These are phyloP conservation scores for Crepidotus variabilis DNA, from an alignment of 768 basidiomycete genomes.

Conservation along the genomic window DNA sequence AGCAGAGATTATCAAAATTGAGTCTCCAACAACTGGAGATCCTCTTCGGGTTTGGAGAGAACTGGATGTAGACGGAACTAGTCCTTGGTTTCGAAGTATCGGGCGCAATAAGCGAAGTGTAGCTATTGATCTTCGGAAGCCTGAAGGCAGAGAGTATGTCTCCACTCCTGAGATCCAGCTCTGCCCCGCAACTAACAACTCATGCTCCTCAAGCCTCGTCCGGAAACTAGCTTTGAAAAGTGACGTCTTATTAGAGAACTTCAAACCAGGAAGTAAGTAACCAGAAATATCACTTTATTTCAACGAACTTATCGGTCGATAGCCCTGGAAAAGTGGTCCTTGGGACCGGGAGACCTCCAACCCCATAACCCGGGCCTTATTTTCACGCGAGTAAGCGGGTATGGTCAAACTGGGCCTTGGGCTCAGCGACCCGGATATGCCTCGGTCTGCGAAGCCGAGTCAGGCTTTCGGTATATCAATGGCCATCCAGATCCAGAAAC, in stretches of 20 bases:
- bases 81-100: constrained; percentile 73
- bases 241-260: constrained; percentile 69
- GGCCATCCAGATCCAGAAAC: constrained; percentile 55
- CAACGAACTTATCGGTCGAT: neutral
- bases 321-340: constrained; percentile 70
- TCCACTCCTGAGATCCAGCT: neutral
- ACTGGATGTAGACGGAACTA: constrained; percentile 64
- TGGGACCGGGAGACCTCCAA: constrained; percentile 54
- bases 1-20: constrained; percentile 71
- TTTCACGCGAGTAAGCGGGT: constrained; percentile 83
- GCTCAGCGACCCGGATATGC: constrained; percentile 67
- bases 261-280: constrained; percentile 68
- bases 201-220: constrained; percentile 42
- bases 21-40: constrained; percentile 60
- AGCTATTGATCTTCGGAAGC: constrained; percentile 58
- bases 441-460: constrained; percentile 73
- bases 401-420: constrained; percentile 76
- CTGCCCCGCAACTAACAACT: neutral
- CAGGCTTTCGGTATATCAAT: constrained; percentile 75
- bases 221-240: constrained; percentile 56
- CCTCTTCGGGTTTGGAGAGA: constrained; percentile 71
- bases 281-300: neutral
- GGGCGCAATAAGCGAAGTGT: constrained; percentile 74
- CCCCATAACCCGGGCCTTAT: constrained; percentile 85
- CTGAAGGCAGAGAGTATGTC: constrained; percentile 45